Percentiles rank a stretch among this genome's conserved stretches.
phyloP scores from a whole-genome alignment of 2,329 filamentous ascomycete genomes.

The Corniculantispora saksenae region DNA sequence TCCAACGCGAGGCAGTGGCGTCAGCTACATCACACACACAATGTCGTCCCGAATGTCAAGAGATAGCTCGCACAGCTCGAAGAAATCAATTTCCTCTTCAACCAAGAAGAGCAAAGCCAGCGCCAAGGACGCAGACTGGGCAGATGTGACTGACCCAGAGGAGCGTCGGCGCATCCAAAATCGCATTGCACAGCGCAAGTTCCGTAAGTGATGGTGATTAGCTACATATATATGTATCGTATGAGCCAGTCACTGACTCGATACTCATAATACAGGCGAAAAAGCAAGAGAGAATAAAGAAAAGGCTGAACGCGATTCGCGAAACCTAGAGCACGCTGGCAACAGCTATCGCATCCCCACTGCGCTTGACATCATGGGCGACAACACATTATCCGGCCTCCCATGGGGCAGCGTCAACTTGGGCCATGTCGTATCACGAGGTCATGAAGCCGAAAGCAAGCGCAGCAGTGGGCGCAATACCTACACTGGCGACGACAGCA shows the following conservation, averaged over 20 bases:
- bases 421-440: conserved; percentile 51
- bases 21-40: background rate
- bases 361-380: conserved; percentile 53
- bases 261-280: conserved; percentile 53
- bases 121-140: conserved; percentile 64
- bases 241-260: conserved; percentile 14
- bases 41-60: conserved; percentile 8
- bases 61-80: conserved; percentile 24
- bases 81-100: conserved; percentile 32
- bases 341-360: conserved; percentile 64
- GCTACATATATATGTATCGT: conserved; percentile 1
- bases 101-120: conserved; percentile 43
- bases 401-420: conserved; percentile 73
- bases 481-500: conserved; percentile 36
- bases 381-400: conserved; percentile 60
- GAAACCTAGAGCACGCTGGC: conserved; percentile 64
- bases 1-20: background rate
- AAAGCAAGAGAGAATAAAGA: conserved; percentile 70
- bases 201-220: conserved; percentile 53
- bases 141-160: conserved; percentile 66
- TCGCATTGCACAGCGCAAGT: conserved; percentile 73
- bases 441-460: conserved; percentile 50
- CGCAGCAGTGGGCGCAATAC: conserved; percentile 39
- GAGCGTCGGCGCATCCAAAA: conserved; percentile 76
- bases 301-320: conserved; percentile 60